A percentile compares a stretch with the other conserved stretches of the same genome.
These are phyloP conservation scores for Fraxinus angustifolia DNA, from an alignment of 305 asterid species.

Conservation along the genomic window DNA sequence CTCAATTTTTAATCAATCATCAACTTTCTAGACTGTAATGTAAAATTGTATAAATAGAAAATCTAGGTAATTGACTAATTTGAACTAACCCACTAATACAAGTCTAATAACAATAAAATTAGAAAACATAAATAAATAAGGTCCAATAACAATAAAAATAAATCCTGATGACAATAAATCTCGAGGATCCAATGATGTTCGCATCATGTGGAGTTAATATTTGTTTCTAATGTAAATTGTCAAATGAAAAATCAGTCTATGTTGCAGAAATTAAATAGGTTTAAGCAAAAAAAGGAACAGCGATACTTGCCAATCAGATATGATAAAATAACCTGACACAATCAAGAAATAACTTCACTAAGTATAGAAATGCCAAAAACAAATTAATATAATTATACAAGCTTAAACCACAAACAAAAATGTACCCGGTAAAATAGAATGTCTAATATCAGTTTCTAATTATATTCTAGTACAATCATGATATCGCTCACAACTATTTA, in stretches of 20 bases:
- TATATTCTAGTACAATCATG: neutral
- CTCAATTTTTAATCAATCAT: no score
- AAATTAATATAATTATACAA: neutral
- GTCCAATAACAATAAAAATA: no score
- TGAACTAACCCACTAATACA: no score
- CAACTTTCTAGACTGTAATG: no score
- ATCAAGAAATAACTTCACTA: neutral
- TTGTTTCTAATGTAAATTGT: neutral
- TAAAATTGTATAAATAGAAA: no score
- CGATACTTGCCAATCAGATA: neutral
- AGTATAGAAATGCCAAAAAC: neutral
- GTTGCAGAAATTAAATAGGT: neutral
- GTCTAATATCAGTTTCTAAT: neutral
- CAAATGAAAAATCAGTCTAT: neutral
- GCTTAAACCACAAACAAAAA: neutral
- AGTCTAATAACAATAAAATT: no score
- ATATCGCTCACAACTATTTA: conserved; percentile 24
- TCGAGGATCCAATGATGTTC: no score
- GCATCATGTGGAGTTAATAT: neutral
- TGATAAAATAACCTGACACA: neutral
- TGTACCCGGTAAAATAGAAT: neutral
- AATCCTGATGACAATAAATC: no score
- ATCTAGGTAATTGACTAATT: no score
- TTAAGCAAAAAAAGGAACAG: neutral
- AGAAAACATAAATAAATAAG: no score